Conservation (phyloP, 148 eudicot genomes). For the Linanthus parryae region DNA sequence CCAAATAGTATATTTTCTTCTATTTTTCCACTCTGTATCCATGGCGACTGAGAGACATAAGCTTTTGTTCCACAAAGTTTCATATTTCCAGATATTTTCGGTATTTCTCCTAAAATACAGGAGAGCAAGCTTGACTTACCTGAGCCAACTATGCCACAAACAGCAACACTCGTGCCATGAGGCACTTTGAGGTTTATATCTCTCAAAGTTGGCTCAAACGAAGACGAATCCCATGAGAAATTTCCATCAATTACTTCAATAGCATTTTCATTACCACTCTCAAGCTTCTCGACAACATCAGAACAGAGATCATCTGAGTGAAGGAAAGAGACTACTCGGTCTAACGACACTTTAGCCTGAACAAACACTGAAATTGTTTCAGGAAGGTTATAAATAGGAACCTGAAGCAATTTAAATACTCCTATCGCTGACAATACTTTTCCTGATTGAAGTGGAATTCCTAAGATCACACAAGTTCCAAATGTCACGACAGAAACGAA, state of each 20-base stretch:
- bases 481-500: slow-evolving; percentile 41
- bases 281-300: slow-evolving; percentile 26
- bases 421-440: slow-evolving; percentile 41
- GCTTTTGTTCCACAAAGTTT: slow-evolving; percentile 46
- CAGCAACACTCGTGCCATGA: slow-evolving; percentile 53
- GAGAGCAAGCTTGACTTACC: slow-evolving; percentile 53
- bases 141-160: slow-evolving; percentile 60
- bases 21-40: slow-evolving; percentile 56
- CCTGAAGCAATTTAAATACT: slow-evolving; percentile 34
- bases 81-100: slow-evolving; percentile 33
- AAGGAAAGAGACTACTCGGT: slow-evolving; percentile 43
- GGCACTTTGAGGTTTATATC: slow-evolving; percentile 33
- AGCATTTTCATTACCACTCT: slow-evolving; percentile 21
- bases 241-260: slow-evolving; percentile 42
- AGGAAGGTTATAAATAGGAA: slow-evolving; percentile 30
- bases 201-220: slow-evolving; percentile 36
- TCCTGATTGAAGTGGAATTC: slow-evolving; percentile 46
- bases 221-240: slow-evolving; percentile 47
- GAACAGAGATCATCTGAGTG: slow-evolving; percentile 33
- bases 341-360: slow-evolving; percentile 51
- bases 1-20: slow-evolving; percentile 50
- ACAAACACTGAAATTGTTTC: slow-evolving; percentile 41
- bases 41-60: slow-evolving; percentile 49
- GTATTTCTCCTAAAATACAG: slow-evolving; percentile 46
- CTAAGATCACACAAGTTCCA: slow-evolving; percentile 32